Percentiles rank a stretch among this genome's conserved stretches.
Evolutionary conservation across 805 yeast genomes (phyloP).

Genomic region (Wickerhamiella hasegawae): DNA sequence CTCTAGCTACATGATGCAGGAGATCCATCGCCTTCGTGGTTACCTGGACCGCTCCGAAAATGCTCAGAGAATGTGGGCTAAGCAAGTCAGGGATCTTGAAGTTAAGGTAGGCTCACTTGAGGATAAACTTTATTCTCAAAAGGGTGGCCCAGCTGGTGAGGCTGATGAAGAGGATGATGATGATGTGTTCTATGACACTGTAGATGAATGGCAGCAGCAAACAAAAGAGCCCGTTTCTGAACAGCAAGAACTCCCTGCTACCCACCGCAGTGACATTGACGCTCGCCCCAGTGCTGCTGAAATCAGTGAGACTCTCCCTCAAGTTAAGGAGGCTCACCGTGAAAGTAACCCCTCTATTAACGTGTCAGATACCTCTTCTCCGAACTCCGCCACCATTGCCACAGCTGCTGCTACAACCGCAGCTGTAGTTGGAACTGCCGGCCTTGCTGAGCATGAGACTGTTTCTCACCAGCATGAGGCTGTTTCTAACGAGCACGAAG

Average conservation of each 20-base stretch:
- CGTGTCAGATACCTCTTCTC: neutral
- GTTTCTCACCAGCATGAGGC: too few species aligned
- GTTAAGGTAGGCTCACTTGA: slow-evolving; percentile 25
- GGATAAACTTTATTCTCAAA: slow-evolving; percentile 20
- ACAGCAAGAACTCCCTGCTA: too few species aligned
- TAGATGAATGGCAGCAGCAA: slow-evolving; percentile 7
- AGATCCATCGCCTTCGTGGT: slow-evolving; percentile 1
- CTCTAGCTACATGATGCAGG: slow-evolving; percentile 3
- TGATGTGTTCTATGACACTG: slow-evolving; percentile 23
- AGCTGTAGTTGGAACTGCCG: slow-evolving; percentile 18
- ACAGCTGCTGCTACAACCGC: slow-evolving; percentile 4
- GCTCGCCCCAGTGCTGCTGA: neutral
- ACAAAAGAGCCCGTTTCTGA: neutral
- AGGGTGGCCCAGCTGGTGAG: slow-evolving; percentile 4
- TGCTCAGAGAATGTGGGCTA: slow-evolving; percentile 26
- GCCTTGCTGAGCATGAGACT: slow-evolving; percentile 20
- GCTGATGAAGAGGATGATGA: slow-evolving; percentile 21
- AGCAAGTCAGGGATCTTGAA: slow-evolving; percentile 26
- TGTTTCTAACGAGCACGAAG: too few species aligned
- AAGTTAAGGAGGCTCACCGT: too few species aligned
- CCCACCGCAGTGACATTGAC: neutral
- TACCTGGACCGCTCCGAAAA: slow-evolving; percentile 14
- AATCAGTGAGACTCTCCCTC: neutral
- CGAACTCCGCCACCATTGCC: neutral
- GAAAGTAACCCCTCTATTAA: too few species aligned